Conservation (phyloP, 1,284 basidiomycete species). For the Mrakiaceae sp. region DNA sequence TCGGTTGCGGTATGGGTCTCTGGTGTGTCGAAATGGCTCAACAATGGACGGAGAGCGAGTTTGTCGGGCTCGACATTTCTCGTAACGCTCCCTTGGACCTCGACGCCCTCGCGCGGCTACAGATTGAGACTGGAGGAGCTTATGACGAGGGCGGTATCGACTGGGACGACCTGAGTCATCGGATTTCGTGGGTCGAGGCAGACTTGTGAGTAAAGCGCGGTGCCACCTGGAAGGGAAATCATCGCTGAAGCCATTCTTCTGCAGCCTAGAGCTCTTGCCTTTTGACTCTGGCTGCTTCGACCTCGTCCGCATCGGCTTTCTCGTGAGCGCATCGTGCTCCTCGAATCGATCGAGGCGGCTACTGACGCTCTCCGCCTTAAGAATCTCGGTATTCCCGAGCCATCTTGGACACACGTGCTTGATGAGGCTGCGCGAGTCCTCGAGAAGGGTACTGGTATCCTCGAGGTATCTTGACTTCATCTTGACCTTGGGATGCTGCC, state of each 20-base stretch:
- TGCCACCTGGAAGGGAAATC: neutral
- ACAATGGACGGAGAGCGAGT: conserved; percentile 26
- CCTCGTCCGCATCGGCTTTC: conserved; percentile 32
- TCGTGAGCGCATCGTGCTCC: conserved; percentile 8
- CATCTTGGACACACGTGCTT: conserved; percentile 28
- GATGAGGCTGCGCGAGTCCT: conserved; percentile 33
- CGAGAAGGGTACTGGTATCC: conserved; percentile 27
- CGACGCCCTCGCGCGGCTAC: conserved; percentile 17
- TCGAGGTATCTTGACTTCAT: conserved; percentile 25
- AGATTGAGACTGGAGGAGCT: conserved; percentile 19
- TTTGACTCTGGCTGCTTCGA: conserved; percentile 34
- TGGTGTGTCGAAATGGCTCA: conserved; percentile 34
- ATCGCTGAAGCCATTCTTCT: neutral
- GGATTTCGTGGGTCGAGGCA: conserved; percentile 29
- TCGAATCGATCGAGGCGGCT: too few species aligned
- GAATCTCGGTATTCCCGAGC: conserved; percentile 16
- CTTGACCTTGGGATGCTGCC: neutral
- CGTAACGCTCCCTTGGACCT: conserved; percentile 20
- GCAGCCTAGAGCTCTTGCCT: conserved; percentile 29
- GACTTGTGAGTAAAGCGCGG: conserved; percentile 28
- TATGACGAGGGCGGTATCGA: conserved; percentile 16
- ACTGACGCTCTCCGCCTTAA: neutral
- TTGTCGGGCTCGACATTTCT: conserved; percentile 30
- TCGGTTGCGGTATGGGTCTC: conserved; percentile 4
- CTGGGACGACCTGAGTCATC: conserved; percentile 27